Evolutionary conservation across 2,329 filamentous ascomycete genomes (phyloP).

Genomic region (Ceratocystis cacaofunesta): DNA sequence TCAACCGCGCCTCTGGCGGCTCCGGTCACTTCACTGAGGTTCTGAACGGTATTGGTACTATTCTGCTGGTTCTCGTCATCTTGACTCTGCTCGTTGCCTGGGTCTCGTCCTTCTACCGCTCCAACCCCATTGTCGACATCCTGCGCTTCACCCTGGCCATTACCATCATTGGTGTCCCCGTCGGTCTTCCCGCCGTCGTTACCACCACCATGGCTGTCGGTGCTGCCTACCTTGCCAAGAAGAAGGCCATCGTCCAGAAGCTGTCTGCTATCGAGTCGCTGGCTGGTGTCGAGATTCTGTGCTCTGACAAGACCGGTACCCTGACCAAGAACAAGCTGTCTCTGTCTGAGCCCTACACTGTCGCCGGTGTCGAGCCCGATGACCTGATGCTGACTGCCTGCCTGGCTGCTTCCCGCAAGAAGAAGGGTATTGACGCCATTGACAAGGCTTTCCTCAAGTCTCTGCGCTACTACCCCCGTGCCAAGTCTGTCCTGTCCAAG

Average conservation of each 20-base stretch:
- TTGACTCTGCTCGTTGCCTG: constrained; percentile 70
- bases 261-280: constrained; percentile 83
- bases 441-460: constrained; percentile 90
- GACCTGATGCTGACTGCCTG: constrained; percentile 89
- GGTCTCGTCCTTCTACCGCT: constrained; percentile 78
- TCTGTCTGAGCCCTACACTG: constrained; percentile 69
- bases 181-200: constrained; percentile 84
- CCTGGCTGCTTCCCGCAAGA: constrained; percentile 79
- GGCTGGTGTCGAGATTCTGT: constrained; percentile 84
- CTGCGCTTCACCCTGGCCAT: constrained; percentile 77
- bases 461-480: constrained; percentile 65
- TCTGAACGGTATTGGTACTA: constrained; percentile 70
- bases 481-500: constrained; percentile 65
- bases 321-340: constrained; percentile 91
- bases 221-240: constrained; percentile 80
- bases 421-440: constrained; percentile 89
- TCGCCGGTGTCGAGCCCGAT: constrained; percentile 66
- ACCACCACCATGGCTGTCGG: constrained; percentile 93
- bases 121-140: constrained; percentile 63
- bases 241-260: constrained; percentile 87
- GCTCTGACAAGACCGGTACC: constrained; percentile 88
- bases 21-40: constrained; percentile 85
- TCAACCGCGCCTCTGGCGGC: constrained; percentile 58
- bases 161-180: constrained; percentile 81
- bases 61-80: constrained; percentile 66